phyloP scores from a whole-genome alignment of 2,329 filamentous ascomycete genomes.

The Cladophialophora psammophila region DNA sequence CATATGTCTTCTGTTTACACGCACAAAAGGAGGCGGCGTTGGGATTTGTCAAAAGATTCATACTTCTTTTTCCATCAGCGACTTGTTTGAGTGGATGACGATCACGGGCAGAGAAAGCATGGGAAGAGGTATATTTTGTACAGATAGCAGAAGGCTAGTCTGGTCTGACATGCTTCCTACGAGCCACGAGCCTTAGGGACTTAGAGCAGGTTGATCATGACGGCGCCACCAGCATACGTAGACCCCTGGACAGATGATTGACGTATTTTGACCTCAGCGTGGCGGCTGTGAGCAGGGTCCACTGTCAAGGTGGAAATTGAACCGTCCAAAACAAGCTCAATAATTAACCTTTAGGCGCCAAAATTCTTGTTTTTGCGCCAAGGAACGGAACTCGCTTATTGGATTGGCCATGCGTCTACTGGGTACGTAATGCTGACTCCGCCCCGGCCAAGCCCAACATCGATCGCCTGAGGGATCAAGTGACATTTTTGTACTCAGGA shows the following conservation, averaged over 20 bases:
- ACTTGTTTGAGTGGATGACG: not conserved
- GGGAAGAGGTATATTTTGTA: constrained; percentile 4
- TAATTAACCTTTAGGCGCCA: constrained; percentile 11
- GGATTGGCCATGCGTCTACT: not conserved
- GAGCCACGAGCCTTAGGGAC: not conserved
- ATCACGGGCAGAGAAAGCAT: not conserved
- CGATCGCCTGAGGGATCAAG: not conserved
- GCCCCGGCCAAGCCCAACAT: not conserved
- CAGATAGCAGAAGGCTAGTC: not conserved
- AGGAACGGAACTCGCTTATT: not conserved
- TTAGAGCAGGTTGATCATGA: not conserved
- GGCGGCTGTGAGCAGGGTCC: not conserved
- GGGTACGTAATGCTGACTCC: not conserved
- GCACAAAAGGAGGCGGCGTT: constrained; percentile 4
- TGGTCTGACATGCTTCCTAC: not conserved
- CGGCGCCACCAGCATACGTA: constrained; percentile 4
- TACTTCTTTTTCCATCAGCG: not conserved
- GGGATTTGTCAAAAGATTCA: not conserved
- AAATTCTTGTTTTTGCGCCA: constrained; percentile 8
- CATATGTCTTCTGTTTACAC: not conserved
- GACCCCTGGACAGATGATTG: not conserved
- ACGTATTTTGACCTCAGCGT: not conserved
- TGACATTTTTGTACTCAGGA: not conserved
- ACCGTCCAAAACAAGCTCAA: not conserved
- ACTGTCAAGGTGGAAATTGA: not conserved